phyloP scores from a whole-genome alignment of 2,329 filamentous ascomycete species.

The Periglandula ipomoeae region DNA sequence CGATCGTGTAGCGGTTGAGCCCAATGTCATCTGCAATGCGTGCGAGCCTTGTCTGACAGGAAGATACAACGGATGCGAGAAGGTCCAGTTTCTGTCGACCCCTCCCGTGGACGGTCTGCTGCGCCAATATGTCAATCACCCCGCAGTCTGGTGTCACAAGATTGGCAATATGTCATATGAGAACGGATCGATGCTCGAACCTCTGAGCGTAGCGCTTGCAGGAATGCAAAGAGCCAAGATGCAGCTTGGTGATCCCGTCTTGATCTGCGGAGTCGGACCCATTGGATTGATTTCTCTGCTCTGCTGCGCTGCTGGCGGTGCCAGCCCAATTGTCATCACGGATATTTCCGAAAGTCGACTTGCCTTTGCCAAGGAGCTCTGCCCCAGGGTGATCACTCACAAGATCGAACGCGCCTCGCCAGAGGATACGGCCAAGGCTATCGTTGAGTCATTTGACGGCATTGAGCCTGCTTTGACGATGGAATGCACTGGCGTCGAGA shows the following conservation, averaged over 20 bases:
- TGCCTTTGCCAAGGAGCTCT: conserved; percentile 74
- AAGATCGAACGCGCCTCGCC: conserved; percentile 59
- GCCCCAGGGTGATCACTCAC: conserved; percentile 71
- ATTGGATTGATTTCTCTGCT: conserved; percentile 86
- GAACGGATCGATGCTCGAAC: conserved; percentile 84
- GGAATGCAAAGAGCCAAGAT: conserved; percentile 77
- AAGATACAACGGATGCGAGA: conserved; percentile 89
- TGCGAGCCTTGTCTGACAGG: conserved; percentile 90
- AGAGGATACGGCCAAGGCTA: conserved; percentile 64
- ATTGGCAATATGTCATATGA: conserved; percentile 89
- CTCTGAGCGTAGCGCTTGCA: conserved; percentile 79
- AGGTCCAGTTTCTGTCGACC: conserved; percentile 79
- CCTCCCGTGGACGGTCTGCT: conserved; percentile 82
- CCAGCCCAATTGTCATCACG: conserved; percentile 84
- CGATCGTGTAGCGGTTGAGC: conserved; percentile 89
- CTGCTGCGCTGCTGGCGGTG: conserved; percentile 77
- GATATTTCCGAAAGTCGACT: conserved; percentile 86
- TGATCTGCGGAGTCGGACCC: conserved; percentile 88
- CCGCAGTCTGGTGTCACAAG: conserved; percentile 91
- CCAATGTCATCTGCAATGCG: conserved; percentile 82
- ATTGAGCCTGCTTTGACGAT: conserved; percentile 74
- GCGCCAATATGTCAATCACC: conserved; percentile 89
- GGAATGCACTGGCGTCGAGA: conserved; percentile 94
- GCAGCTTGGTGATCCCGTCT: conserved; percentile 72
- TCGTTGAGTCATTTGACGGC: conserved; percentile 59